Evolutionary conservation across 257 asterid genomes (phyloP), one percentile per base, ranked within the genome.

Genomic region (Ocimum tenuiflorum): DNA sequence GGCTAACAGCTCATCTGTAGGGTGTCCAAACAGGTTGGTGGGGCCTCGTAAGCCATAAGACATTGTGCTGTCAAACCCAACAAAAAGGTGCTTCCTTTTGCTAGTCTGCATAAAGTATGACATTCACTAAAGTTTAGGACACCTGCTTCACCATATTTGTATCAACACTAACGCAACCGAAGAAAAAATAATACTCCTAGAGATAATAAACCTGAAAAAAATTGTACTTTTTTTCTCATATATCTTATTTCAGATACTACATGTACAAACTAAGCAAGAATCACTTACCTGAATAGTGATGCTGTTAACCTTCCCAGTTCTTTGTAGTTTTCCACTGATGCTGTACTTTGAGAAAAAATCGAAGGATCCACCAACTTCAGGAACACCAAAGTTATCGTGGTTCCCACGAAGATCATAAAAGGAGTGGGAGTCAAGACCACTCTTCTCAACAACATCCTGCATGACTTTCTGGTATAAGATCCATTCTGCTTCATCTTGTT

Each of bases 321-420:
- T 82, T 69, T 76, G 80, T 54, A 80, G 84, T 76, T 76, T 80
- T 61, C 82, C 83, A 43, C 50, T 88, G 72, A 94, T 49, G 85
- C 99, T 94, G 77, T 88, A 85, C 15, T 58, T 81, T 3, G 91
- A 85, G 81, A 77, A 94, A 77, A 75, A 94, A 77, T 94, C 97
- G 20, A 72, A 76, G 57, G 91, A 60, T 17, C 97, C 86, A 55
- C 86, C 88, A 57, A 79, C 58, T 24, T 20, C 75, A 17, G 95
- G 89, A 65, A 91, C 99, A 9, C 95, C 99, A 69, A 90, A 94
- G 75, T 78, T 86, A 71, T 94, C 99, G 22, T 94, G 99, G 73
- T 94, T 89, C 62, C 99, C 99, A 67, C 97, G 86, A 54, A 94
- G 85, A 75, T 94, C 99, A 72, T 84, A 88, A 53, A 94, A 94